Percentiles rank a stretch among this genome's conserved stretches.
Conservation (phyloP, 2,329 filamentous ascomycete species). For the Fusarium equiseti region DNA sequence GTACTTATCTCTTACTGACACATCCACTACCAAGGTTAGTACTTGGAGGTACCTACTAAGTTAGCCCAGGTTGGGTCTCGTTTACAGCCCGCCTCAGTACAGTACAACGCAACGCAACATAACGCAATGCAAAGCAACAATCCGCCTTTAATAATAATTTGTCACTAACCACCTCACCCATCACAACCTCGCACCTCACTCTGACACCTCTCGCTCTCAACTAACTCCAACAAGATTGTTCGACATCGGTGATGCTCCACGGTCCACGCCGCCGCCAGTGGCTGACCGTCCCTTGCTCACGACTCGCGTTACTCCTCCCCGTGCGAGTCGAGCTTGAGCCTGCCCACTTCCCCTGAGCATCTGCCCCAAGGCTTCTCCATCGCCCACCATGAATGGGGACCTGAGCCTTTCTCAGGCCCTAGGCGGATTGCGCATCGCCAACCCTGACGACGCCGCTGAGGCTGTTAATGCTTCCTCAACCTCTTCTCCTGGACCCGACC, state of each 20-base stretch:
- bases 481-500: constrained; percentile 41
- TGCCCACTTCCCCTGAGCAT: constrained; percentile 44
- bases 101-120: constrained; percentile 8
- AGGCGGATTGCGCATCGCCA: constrained; percentile 95
- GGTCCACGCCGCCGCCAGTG: constrained; percentile 44
- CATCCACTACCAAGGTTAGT: neutral
- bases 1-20: neutral
- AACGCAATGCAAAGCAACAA: constrained; percentile 14
- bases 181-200: neutral
- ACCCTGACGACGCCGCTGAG: constrained; percentile 80
- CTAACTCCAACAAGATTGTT: constrained; percentile 28
- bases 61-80: neutral
- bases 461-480: constrained; percentile 46
- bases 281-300: constrained; percentile 45
- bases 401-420: constrained; percentile 91
- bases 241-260: constrained; percentile 46
- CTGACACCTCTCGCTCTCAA: constrained; percentile 13
- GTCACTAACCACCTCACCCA: constrained; percentile 35
- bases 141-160: constrained; percentile 20
- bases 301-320: constrained; percentile 38
- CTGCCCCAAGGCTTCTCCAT: constrained; percentile 42
- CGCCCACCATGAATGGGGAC: constrained; percentile 84
- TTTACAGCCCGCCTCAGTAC: constrained; percentile 8
- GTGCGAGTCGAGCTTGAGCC: constrained; percentile 39
- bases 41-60: neutral